Base-by-base conservation (phyloP, 768 basidiomycete species). In the Tubosaeta sp. region DNA sequence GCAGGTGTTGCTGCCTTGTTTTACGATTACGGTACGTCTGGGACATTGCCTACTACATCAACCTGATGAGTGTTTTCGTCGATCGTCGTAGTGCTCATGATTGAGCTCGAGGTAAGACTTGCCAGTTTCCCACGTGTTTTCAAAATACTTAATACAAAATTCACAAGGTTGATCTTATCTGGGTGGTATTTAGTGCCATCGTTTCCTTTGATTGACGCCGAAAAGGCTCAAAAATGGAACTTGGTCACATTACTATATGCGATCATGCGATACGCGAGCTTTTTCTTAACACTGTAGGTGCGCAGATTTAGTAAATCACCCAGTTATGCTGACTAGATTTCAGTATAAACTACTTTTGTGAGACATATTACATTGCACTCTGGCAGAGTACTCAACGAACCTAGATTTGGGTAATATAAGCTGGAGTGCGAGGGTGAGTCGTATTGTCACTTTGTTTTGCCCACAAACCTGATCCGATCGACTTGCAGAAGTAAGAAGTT, bases 251-350 rank as follows among this genome's bases (percentile, higher is more conserved):
- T 57, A 4, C 48, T 63, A 1, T 63, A 63, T n/a, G 50, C 48
- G 16, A 53, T 57, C 32, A 57, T 59, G 41, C 60, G 61, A 39
- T 63, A 62, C 35, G 12, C 57, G 11, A 50, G 58, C n/a, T 53
- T 59, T 39, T 45, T 52, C 38, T 6, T 63, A 13, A n/a, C 52
- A 16, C 1, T 51, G 61, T 62, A 27, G 1, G 57, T 57, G 25
- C 12, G 0, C 13, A 17, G 29, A 7, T 14, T 29, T 10, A 22
- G n/a, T 10, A 2, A 43, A 3, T 0, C 13, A 43, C 32, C n/a
- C 19, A 22, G 4, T 31, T 2, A 14, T 32, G 5, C 26, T 50
- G 35, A 61, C 31, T 19, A 14, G 1, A 19, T 33, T 44, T 14
- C 41, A 62, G 61, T 43, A 26, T 43, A 16, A 51, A 26, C 25